phyloP scores from a whole-genome alignment of 208 protist species.

The Leishmania martiniquensis region DNA sequence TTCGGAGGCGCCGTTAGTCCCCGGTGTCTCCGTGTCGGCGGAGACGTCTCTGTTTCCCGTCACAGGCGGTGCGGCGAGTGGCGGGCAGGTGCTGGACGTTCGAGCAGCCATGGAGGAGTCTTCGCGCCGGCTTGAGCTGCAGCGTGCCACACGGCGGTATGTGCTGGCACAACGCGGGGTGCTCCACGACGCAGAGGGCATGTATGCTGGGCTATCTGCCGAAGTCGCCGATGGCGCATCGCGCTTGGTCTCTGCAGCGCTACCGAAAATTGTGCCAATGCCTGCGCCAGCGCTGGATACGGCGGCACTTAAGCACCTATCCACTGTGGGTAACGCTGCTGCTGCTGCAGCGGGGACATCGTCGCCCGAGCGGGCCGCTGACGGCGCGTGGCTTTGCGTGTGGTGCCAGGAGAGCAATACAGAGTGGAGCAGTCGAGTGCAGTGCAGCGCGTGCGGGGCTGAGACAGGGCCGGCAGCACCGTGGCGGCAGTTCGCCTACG shows the following conservation, averaged over 20 bases:
- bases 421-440: slow-evolving; percentile 64
- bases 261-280: slow-evolving; percentile 22
- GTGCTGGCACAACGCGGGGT: slow-evolving; percentile 69
- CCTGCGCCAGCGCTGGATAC: slow-evolving; percentile 25
- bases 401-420: slow-evolving; percentile 84
- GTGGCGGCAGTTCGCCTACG: slow-evolving; percentile 79
- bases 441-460: slow-evolving; percentile 76
- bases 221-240: background rate
- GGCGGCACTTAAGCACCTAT: slow-evolving; percentile 19
- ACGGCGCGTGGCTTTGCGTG: slow-evolving; percentile 79
- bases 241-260: background rate
- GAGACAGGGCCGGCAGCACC: slow-evolving; percentile 78
- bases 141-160: slow-evolving; percentile 60
- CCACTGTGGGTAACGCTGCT: slow-evolving; percentile 9
- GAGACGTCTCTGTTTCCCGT: slow-evolving; percentile 32
- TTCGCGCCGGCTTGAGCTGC: slow-evolving; percentile 60
- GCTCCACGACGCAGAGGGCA: background rate
- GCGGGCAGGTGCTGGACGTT: slow-evolving; percentile 37
- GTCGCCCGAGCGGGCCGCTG: background rate
- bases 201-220: background rate
- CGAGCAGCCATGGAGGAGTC: slow-evolving; percentile 78
- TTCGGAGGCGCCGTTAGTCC: slow-evolving; percentile 8
- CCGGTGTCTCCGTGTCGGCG: slow-evolving; percentile 20
- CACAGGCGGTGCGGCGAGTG: background rate
- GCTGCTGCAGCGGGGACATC: background rate